phyloP scores from a whole-genome alignment of 257 asterid species.

The Marsdenia floribunda region DNA sequence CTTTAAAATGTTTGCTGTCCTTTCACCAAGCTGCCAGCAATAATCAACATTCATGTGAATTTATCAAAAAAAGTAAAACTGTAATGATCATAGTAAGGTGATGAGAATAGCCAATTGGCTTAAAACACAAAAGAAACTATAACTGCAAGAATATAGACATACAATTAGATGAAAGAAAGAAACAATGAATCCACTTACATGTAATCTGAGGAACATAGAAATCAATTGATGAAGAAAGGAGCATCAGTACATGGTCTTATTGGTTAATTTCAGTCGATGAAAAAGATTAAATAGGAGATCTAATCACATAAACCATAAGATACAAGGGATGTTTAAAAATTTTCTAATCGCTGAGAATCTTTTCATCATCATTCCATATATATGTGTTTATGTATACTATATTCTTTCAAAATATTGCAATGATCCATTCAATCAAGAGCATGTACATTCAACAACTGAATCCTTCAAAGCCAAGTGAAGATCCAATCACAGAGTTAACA shows the following conservation, averaged over 20 bases:
- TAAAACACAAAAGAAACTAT: not conserved
- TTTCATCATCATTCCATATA: not conserved
- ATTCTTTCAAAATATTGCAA: not conserved
- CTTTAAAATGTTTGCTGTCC: constrained; percentile 80
- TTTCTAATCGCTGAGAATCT: not conserved
- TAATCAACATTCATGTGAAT: constrained; percentile 14
- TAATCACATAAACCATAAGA: not conserved
- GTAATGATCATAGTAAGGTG: not conserved
- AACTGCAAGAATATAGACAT: not conserved
- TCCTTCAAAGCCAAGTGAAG: not conserved
- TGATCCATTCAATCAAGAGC: not conserved
- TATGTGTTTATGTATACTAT: not conserved
- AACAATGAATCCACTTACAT: not conserved
- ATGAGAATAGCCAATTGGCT: not conserved
- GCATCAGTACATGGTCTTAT: not conserved
- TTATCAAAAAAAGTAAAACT: not conserved
- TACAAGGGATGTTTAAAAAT: not conserved
- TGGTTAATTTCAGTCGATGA: not conserved
- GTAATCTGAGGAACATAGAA: not conserved
- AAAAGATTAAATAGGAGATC: not conserved
- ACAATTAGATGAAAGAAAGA: not conserved
- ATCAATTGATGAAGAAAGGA: not conserved
- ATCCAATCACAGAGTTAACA: not conserved
- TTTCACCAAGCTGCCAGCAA: constrained; percentile 68
- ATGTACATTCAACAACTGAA: not conserved